Evolutionary conservation across 164 flowering plant genomes (phyloP), one percentile per base, ranked within the genome.

Genomic region (Nelumbo lutea): DNA sequence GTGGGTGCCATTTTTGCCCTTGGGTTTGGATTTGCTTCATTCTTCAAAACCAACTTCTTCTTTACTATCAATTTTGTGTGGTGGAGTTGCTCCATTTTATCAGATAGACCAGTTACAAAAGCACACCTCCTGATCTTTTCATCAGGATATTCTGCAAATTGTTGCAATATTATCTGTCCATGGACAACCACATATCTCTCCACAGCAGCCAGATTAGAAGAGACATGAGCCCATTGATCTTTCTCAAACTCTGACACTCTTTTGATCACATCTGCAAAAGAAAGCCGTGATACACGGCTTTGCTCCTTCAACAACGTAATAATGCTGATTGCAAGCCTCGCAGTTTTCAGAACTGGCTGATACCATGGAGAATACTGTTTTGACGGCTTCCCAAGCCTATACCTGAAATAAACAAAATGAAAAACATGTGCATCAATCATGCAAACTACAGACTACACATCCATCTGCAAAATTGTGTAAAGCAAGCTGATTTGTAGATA

Each of bases 331-430:
- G 89, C 96, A 72, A 91, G 76, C 69, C 78, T 82, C 4, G 90
- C 94, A 43, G 93, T 90, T 79, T 83, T 90, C 14, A 88, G 69
- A 42, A 91, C 92, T 9, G 91, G 78, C 67, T 85, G 82, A 79
- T 87, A 90, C 99, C 99, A 95, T 38, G 91, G 86, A 68, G 88
- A 85, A 83, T 92, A 95, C 73, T 89, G 96, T 72, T 90, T 89
- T 70, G 99, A 92, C 59, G 99, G 99, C 77, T 83, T 87, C 14
- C 97, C 99, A 70, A 95, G 97, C 67, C 98, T 82, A 71, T 94
- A 93, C 98, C 98, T 93, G 83, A 61, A 68, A 6, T 71, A 51
- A 50, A 5, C 39, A 42, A 48, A 53, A 58, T 7, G 65, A 67
- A 14, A 9, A 7, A 7, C 5, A 67, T 2, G 9, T n/a, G 42